A percentile compares a stretch with the other conserved stretches of the same genome.
Conservation (phyloP, 306 rosid species). For the Ormosia semicastrata region DNA sequence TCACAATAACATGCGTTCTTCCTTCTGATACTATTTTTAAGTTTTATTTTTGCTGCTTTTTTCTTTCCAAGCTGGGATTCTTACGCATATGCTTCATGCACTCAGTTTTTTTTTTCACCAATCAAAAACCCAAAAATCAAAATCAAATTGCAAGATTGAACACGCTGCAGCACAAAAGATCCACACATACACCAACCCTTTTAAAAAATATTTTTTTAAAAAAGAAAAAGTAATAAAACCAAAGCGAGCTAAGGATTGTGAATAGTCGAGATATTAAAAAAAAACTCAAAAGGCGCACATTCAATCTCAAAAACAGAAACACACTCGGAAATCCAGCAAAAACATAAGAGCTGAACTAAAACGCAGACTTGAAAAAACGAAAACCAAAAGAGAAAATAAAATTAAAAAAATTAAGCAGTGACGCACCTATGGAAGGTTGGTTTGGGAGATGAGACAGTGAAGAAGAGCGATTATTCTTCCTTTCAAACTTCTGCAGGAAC, state of each 20-base stretch:
- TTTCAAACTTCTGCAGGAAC: not conserved
- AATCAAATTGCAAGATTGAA: not conserved
- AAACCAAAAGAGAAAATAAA: not conserved
- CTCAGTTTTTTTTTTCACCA: slow-evolving; percentile 10
- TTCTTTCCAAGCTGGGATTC: not conserved
- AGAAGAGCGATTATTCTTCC: slow-evolving; percentile 29
- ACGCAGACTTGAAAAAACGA: not conserved
- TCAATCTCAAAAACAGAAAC: not conserved
- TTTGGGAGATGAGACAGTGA: slow-evolving; percentile 36
- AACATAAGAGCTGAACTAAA: not conserved
- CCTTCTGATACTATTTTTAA: not conserved
- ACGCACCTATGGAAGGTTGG: slow-evolving; percentile 29
- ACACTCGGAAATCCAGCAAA: not conserved
- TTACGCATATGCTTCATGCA: not conserved
- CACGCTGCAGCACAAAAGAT: not conserved
- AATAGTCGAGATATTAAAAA: not conserved
- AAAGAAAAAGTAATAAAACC: not conserved
- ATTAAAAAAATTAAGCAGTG: not conserved
- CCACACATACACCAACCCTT: slow-evolving; percentile 15
- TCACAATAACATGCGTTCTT: not conserved
- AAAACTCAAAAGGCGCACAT: not conserved
- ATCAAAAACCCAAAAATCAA: not conserved
- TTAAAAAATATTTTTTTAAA: not conserved
- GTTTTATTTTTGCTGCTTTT: not conserved
- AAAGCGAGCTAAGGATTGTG: not conserved